Percentiles rank a stretch among this genome's conserved stretches.
Evolutionary conservation across 1,139 yeast species (phyloP).

Genomic region (Magnusiomyces suaveolens): DNA sequence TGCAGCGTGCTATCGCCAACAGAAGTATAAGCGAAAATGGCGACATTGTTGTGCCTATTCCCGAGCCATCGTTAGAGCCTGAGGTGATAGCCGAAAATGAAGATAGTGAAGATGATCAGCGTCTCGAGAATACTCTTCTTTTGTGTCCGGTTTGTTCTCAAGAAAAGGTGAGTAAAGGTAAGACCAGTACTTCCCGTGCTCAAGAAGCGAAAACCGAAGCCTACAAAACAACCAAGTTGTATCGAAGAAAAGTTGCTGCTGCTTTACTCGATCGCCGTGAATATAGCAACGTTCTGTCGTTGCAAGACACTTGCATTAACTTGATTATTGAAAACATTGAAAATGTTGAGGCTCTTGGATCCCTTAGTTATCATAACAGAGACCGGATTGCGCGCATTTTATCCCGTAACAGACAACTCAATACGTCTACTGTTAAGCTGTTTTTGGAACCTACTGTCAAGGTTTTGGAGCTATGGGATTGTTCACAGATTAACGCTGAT

Average conservation of each 20-base stretch:
- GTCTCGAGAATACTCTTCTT: conserved; percentile 24
- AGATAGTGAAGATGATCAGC: conserved; percentile 16
- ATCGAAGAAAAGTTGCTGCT: conserved; percentile 69
- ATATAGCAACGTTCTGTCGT: conserved; percentile 46
- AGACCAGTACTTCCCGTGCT: conserved; percentile 11
- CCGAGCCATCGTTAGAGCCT: no score
- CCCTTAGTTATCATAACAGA: conserved; percentile 59
- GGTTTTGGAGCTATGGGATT: conserved; percentile 76
- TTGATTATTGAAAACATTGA: conserved; percentile 64
- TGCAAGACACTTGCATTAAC: conserved; percentile 74
- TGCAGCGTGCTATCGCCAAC: neutral
- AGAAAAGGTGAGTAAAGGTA: conserved; percentile 32
- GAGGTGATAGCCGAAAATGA: neutral
- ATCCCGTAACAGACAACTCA: conserved; percentile 69
- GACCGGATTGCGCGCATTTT: conserved; percentile 63
- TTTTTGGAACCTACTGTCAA: conserved; percentile 56
- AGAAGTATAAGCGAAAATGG: no score
- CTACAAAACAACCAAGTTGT: conserved; percentile 56
- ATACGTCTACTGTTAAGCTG: conserved; percentile 58
- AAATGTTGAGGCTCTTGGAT: conserved; percentile 70
- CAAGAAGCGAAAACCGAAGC: conserved; percentile 16
- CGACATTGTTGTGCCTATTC: no score
- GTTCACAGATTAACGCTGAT: conserved; percentile 64
- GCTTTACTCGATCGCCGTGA: conserved; percentile 68
- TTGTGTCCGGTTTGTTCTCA: conserved; percentile 58